Evolutionary conservation across 2,329 filamentous ascomycete genomes (phyloP), one percentile per base, ranked within the genome.

Genomic region (Diaporthe sp.): DNA sequence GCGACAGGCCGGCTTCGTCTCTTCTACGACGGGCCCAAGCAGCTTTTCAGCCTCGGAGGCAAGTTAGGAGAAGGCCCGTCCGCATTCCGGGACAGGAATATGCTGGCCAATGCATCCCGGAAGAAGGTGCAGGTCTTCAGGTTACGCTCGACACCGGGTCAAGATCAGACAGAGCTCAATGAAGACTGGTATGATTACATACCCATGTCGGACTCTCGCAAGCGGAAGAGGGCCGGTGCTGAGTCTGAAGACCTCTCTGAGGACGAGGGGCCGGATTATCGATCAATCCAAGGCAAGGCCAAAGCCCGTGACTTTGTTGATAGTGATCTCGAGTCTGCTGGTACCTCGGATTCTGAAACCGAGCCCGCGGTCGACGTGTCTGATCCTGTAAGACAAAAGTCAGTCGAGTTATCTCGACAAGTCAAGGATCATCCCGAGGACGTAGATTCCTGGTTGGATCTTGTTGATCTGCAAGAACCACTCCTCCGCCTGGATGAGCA

Each of bases 401-500:
- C 91, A 19, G 86, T 92, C 0, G 86, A 92, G 69, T 85, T 98
- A 10, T 90, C 89, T 3, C 89, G 88, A 17, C 87, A 82, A 40
- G 91, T 95, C 45, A 91, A 93, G 72, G 86, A 92, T 1, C 82
- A 90, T 30, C 94, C 95, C 1, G 82, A 87, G 8, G 90, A 97
- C 79, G 86, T 94, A 28, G 85, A 91, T 55, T 87, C 91, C 25
- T 98, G 96, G 96, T 82, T 97, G 22, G 87, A 90, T 50, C 87
- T 98, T n/a, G 93, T 96, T 60, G 85, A 91, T 10, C 92, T 97
- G 76, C 96, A 98, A 83, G 91, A 95, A 76, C 82, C 83, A 2
- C 86, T 97, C 72, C 84, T 96, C 55, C 85, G 85, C 69, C 84
- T 86, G 33, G 86, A 86, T 35, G 84, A 87, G 30, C 83, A 83